Evolutionary conservation across 768 basidiomycete species (phyloP).

Genomic region (Coprinopsis strossmayeri): DNA sequence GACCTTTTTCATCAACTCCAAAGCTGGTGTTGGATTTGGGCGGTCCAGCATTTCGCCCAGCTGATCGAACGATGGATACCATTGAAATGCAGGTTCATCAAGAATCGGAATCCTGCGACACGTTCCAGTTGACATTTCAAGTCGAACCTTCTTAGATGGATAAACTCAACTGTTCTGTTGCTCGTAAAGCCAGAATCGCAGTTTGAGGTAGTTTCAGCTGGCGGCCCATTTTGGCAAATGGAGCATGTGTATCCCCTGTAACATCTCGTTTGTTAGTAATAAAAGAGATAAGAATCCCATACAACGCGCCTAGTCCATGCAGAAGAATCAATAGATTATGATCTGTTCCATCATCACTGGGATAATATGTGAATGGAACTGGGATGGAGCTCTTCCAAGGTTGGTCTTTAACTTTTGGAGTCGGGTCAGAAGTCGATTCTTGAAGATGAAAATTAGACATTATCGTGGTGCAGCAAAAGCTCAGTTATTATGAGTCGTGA

Average conservation of each 20-base stretch:
- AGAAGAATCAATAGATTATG: constrained; percentile 80
- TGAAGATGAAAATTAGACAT: constrained; percentile 5
- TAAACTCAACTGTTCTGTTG: constrained; percentile 54
- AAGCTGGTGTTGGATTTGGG: constrained; percentile 69
- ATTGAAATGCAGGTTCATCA: constrained; percentile 75
- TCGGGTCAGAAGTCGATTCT: not conserved
- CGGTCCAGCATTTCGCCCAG: constrained; percentile 65
- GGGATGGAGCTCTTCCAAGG: constrained; percentile 24
- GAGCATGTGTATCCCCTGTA: constrained; percentile 75
- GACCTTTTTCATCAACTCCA: constrained; percentile 47
- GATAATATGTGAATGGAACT: constrained; percentile 56
- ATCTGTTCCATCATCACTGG: constrained; percentile 80
- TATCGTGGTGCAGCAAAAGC: too few relatives aligned
- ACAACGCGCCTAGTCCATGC: constrained; percentile 70
- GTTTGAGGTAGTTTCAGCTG: constrained; percentile 86
- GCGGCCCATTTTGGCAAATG: constrained; percentile 69
- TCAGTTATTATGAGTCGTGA: too few relatives aligned
- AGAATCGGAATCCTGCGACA: constrained; percentile 63
- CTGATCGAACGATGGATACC: constrained; percentile 78
- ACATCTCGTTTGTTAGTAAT: too few relatives aligned
- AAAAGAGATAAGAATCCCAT: too few relatives aligned
- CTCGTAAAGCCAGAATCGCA: constrained; percentile 73
- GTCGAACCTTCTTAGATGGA: constrained; percentile 1
- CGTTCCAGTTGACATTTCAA: not conserved
- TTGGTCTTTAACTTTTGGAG: constrained; percentile 3